Conservation (phyloP, 148 eudicot species). For the Nepenthes mirabilis region DNA sequence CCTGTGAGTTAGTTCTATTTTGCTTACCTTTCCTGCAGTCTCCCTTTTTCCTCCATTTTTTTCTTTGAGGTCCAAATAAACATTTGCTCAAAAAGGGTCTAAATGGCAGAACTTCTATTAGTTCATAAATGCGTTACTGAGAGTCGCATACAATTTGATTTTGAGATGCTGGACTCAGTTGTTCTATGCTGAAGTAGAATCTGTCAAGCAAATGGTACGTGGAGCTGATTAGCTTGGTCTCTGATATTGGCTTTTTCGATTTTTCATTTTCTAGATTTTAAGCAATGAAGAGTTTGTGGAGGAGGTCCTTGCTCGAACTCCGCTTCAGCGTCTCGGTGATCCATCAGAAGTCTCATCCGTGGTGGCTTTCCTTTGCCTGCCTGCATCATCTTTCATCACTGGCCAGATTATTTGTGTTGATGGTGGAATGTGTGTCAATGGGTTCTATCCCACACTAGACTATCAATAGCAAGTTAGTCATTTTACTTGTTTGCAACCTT, state of each 20-base stretch:
- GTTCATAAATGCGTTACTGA: no score
- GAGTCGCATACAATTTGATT: no score
- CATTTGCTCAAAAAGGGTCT: no score
- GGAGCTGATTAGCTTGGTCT: background rate
- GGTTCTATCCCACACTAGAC: slow-evolving; percentile 30
- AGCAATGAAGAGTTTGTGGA: slow-evolving; percentile 25
- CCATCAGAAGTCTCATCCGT: slow-evolving; percentile 32
- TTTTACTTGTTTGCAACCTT: no score
- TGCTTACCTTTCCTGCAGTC: no score
- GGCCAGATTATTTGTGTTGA: slow-evolving; percentile 35
- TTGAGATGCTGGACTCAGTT: no score
- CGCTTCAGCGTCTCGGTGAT: slow-evolving; percentile 34
- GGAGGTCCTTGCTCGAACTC: slow-evolving; percentile 28
- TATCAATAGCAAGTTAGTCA: slow-evolving; percentile 13
- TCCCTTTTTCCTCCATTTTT: no score
- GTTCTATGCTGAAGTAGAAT: no score
- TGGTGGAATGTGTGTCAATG: slow-evolving; percentile 38
- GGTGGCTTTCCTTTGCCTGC: slow-evolving; percentile 41
- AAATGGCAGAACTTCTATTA: no score
- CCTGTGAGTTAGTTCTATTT: no score
- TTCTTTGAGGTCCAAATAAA: no score
- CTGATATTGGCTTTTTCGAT: background rate
- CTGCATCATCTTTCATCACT: slow-evolving; percentile 35
- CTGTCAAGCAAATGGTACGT: no score
- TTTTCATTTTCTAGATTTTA: slow-evolving; percentile 14